Conservation (phyloP, 306 rosid genomes). For the Mimosa bimucronata region DNA sequence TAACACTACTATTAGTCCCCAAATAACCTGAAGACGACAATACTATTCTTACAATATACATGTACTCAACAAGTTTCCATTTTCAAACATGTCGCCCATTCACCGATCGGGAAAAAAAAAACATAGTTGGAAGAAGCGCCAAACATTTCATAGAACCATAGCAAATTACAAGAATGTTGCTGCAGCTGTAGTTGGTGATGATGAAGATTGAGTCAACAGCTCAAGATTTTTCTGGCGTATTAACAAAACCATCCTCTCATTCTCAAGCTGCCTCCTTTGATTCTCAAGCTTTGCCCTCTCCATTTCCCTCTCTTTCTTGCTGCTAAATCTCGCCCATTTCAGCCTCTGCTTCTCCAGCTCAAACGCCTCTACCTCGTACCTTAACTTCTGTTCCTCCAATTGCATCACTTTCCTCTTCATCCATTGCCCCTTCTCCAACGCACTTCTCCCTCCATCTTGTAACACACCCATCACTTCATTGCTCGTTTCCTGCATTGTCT, state of each 20-base stretch:
- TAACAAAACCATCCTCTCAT: conserved; percentile 73
- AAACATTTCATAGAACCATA: neutral
- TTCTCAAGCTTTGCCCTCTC: conserved; percentile 76
- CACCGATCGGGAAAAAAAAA: neutral
- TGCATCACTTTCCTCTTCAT: conserved; percentile 56
- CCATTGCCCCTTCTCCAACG: conserved; percentile 89
- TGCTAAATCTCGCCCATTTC: conserved; percentile 77
- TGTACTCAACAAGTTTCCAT: neutral
- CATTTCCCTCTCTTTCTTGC: conserved; percentile 92
- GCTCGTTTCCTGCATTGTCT: conserved; percentile 49
- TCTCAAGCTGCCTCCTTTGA: conserved; percentile 64
- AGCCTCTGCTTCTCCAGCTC: conserved; percentile 85
- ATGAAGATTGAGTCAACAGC: conserved; percentile 42
- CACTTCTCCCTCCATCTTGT: conserved; percentile 66
- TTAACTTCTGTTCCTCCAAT: conserved; percentile 69
- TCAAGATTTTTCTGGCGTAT: conserved; percentile 74
- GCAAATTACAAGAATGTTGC: conserved; percentile 55
- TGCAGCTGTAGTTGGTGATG: conserved; percentile 41
- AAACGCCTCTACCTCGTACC: conserved; percentile 51
- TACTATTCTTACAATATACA: neutral
- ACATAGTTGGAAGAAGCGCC: neutral
- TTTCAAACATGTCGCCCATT: neutral
- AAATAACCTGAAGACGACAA: neutral
- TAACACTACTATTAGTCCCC: neutral
- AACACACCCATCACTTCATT: conserved; percentile 58